A percentile compares a stretch with the other conserved stretches of the same genome.
phyloP scores from a whole-genome alignment of 805 yeast species.

The Nakazawaea siamensis region DNA sequence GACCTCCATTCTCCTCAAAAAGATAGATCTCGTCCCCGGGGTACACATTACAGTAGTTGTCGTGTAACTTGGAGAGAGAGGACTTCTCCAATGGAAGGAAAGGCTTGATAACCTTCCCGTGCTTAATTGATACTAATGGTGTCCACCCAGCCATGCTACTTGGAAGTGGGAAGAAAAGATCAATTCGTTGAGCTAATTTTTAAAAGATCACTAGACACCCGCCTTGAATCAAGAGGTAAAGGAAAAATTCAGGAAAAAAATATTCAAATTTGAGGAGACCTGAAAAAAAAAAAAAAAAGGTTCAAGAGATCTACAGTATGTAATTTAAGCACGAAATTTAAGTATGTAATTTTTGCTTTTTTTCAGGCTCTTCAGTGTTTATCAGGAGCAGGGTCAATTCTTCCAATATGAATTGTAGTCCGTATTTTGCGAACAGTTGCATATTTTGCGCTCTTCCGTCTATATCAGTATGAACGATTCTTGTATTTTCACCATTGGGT shows the following conservation, averaged over 20 bases:
- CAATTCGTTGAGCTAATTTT: too few relatives aligned
- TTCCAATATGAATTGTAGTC: slow-evolving; percentile 51
- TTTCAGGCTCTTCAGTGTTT: too few relatives aligned
- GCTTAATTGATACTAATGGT: slow-evolving; percentile 36
- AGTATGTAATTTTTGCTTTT: too few relatives aligned
- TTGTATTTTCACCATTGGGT: slow-evolving; percentile 47
- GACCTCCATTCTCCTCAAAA: slow-evolving; percentile 51
- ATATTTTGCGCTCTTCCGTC: slow-evolving; percentile 57
- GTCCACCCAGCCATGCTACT: slow-evolving; percentile 25
- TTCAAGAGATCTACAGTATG: too few relatives aligned
- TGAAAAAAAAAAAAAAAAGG: too few relatives aligned
- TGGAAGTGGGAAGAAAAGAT: too few relatives aligned
- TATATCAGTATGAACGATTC: slow-evolving; percentile 33
- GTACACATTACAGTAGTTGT: slow-evolving; percentile 43
- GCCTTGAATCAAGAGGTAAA: too few relatives aligned
- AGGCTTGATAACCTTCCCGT: slow-evolving; percentile 34
- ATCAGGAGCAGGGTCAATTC: too few relatives aligned
- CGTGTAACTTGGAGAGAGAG: slow-evolving; percentile 20
- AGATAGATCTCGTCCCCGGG: slow-evolving; percentile 75
- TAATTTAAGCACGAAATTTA: too few relatives aligned
- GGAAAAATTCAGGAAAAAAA: too few relatives aligned
- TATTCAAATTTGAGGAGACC: too few relatives aligned
- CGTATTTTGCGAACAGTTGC: slow-evolving; percentile 65
- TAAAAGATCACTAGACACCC: too few relatives aligned
- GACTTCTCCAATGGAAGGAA: slow-evolving; percentile 38